Percentiles rank a stretch among this genome's conserved stretches.
Conservation (phyloP, 768 basidiomycete species). For the Trametes meyenii region DNA sequence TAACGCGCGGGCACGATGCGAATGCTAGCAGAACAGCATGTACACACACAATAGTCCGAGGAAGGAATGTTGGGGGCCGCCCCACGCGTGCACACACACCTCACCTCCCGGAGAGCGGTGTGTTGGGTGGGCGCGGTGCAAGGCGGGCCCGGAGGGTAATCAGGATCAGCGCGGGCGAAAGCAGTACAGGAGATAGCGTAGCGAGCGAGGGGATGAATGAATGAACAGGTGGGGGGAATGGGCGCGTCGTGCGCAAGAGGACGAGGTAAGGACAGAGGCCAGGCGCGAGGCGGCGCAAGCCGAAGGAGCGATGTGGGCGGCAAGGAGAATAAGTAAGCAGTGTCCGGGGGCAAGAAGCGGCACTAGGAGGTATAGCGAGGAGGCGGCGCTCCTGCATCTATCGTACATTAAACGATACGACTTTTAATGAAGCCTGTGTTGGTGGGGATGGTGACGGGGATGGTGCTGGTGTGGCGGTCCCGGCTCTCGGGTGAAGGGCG, state of each 20-base stretch:
- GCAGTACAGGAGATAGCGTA: slow-evolving; percentile 21
- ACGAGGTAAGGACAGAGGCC: slow-evolving; percentile 12
- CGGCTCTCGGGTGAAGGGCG: neutral
- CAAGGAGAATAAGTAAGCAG: neutral
- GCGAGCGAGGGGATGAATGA: slow-evolving; percentile 7
- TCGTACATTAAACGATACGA: slow-evolving; percentile 17
- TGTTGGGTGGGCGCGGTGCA: neutral
- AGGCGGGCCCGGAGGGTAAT: neutral
- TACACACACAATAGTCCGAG: slow-evolving; percentile 16
- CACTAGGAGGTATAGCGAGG: slow-evolving; percentile 13
- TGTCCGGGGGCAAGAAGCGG: slow-evolving; percentile 12
- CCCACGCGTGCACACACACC: neutral
- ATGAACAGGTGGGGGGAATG: neutral
- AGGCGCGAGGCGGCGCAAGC: neutral
- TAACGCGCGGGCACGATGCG: neutral
- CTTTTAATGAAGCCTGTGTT: slow-evolving; percentile 1
- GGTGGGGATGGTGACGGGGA: neutral
- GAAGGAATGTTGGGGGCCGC: slow-evolving; percentile 1
- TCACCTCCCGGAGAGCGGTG: neutral
- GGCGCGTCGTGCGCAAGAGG: neutral
- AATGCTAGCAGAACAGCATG: slow-evolving; percentile 5
- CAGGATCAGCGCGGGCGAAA: slow-evolving; percentile 22
- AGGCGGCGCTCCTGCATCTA: slow-evolving; percentile 2
- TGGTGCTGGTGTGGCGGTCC: neutral
- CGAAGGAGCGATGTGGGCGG: neutral